These are phyloP conservation scores for Buddleja alternifolia DNA, from an alignment of 257 asterid species.

Conservation along the genomic window DNA sequence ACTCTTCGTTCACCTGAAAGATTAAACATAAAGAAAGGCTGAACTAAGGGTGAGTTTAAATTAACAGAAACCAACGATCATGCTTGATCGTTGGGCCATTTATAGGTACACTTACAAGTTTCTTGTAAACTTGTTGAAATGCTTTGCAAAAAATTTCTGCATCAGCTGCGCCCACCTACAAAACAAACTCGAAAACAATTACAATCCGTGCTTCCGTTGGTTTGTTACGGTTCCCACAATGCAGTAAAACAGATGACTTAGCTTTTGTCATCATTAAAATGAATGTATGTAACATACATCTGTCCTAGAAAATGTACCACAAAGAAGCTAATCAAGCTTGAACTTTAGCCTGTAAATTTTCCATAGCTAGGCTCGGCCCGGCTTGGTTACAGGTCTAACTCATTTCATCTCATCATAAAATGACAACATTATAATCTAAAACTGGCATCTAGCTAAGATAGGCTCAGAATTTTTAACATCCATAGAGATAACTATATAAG, in stretches of 20 bases:
- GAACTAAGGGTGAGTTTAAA: background rate
- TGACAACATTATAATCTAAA: background rate
- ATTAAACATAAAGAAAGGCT: background rate
- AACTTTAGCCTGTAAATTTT: background rate
- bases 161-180: slow-evolving; percentile 65
- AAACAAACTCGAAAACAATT: slow-evolving; percentile 18
- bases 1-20: slow-evolving; percentile 72
- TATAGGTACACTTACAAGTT: slow-evolving; percentile 54
- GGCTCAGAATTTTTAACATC: background rate
- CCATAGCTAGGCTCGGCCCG: background rate
- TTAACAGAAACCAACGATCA: background rate
- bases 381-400: background rate
- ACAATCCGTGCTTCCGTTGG: slow-evolving; percentile 4
- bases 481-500: slow-evolving; percentile 1
- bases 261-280: background rate
- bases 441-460: slow-evolving; percentile 1
- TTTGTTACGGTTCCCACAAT: slow-evolving; percentile 14
- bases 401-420: background rate
- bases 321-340: slow-evolving; percentile 4
- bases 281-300: background rate
- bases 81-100: background rate
- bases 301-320: slow-evolving; percentile 10
- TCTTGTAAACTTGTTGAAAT: slow-evolving; percentile 67
- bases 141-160: slow-evolving; percentile 76
- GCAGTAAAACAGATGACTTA: background rate